Evolutionary conservation across 352 stramenopile genomes (phyloP).

Genomic region (Pythium rishiriense): DNA sequence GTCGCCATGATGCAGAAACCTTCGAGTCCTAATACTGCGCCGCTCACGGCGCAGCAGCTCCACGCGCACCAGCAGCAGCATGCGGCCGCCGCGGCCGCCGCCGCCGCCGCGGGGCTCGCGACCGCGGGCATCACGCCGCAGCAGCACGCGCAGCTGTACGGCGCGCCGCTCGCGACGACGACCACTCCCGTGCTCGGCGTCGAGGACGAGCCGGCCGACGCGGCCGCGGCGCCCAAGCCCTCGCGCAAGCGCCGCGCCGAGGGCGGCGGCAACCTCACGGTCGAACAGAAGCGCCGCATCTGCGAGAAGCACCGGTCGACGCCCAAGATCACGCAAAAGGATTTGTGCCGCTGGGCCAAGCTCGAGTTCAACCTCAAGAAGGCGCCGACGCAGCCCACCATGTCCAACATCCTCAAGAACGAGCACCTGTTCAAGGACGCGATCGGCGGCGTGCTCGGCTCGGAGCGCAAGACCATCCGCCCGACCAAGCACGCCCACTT

Average conservation of each 20-base stretch:
- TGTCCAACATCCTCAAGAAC: constrained; percentile 88
- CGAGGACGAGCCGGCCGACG: neutral
- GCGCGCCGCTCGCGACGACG: constrained; percentile 12
- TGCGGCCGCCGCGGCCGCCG: constrained; percentile 23
- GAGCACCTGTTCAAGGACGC: constrained; percentile 87
- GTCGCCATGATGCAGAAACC: constrained; percentile 59
- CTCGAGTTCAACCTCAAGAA: constrained; percentile 88
- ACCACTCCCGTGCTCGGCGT: neutral
- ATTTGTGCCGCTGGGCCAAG: constrained; percentile 86
- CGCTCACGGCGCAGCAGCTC: constrained; percentile 24
- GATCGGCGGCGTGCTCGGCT: constrained; percentile 72
- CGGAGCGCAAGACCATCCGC: constrained; percentile 84
- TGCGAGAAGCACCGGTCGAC: constrained; percentile 85
- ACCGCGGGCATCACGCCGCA: constrained; percentile 21
- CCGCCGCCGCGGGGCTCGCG: constrained; percentile 19
- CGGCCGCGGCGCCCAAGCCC: constrained; percentile 19
- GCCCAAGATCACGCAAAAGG: constrained; percentile 89
- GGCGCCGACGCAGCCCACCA: constrained; percentile 76
- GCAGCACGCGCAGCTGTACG: constrained; percentile 30
- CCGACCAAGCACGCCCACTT: constrained; percentile 75
- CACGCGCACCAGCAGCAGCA: constrained; percentile 24
- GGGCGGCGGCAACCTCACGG: constrained; percentile 78
- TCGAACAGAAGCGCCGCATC: constrained; percentile 88
- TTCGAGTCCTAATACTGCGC: constrained; percentile 81
- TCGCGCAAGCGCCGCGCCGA: constrained; percentile 52